Base-by-base conservation (phyloP, 306 rosid genomes). In the Arachis stenosperma region DNA sequence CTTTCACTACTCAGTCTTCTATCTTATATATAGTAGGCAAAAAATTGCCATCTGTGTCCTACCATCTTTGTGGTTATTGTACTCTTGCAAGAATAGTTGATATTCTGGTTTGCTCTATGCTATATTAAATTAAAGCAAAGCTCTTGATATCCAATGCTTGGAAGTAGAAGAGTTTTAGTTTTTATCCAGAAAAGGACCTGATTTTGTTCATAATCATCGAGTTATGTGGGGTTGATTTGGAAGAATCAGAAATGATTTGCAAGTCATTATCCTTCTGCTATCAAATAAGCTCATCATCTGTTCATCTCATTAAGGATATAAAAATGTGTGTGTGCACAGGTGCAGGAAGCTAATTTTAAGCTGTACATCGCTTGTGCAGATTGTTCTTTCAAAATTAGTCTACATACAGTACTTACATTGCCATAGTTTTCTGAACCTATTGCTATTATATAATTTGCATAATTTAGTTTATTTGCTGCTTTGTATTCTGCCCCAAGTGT, bases 351-450 rank as follows among this genome's bases (percentile, higher is more conserved):
- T 6, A 44, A 1, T 44, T 44, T 44, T 44, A 6, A 44, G 3
- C 8, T 11, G 9, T 8, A 3, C 48, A 44, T 6, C 48, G 3
- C 70, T 51, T 14, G 36, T 33, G 62, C 27, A 52, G 52, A 15
- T 60, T 48, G 15, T 9, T 51, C 70, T 51, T 11, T 65, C 44
- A 17, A 65, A 12, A 67, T 47, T 27, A 75, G 52, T 56, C 29
- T 10, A 41, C 22, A 6, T 48, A 33, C 53, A 37, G 27, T 41
- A 22, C 27, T 42, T 27, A n/a, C 37, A 8, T 54, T 52, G 7
- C 65, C 42, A 61, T 65, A 3, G 48, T 44, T n/a, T 9, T 9
- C 12, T 47, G 22, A 58, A 53, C 39, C 27, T 7, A 17, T 61
- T 47, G 46, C 55, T 42, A 2, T 62, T 27, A 77, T 10, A 7